A percentile compares a stretch with the other conserved stretches of the same genome.
phyloP scores from a whole-genome alignment of 2,329 filamentous ascomycete species.

The Venturia carpophila region DNA sequence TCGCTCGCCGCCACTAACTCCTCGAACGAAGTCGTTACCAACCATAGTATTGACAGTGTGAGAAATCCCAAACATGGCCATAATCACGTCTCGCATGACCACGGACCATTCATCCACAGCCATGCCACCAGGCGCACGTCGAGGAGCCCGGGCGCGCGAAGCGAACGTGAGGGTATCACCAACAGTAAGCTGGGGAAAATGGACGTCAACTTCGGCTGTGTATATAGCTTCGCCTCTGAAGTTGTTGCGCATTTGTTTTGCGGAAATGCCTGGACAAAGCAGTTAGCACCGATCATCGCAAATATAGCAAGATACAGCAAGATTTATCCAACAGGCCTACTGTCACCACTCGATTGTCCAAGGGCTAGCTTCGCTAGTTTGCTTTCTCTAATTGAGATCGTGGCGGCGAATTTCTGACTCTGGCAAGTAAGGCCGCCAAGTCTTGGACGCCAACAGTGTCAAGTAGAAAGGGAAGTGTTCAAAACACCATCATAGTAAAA shows the following conservation, averaged over 20 bases:
- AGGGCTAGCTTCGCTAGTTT: too few species aligned
- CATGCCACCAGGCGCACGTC: slow-evolving; percentile 52
- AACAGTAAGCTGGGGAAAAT: slow-evolving; percentile 69
- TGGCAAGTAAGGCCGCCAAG: background rate
- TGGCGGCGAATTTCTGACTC: too few species aligned
- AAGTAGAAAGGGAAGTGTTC: too few species aligned
- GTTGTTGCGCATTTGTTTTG: slow-evolving; percentile 66
- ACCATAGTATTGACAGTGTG: slow-evolving; percentile 67
- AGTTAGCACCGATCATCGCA: background rate
- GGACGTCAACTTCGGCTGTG: slow-evolving; percentile 74
- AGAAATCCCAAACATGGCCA: slow-evolving; percentile 67
- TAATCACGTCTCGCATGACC: slow-evolving; percentile 62
- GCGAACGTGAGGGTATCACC: slow-evolving; percentile 75
- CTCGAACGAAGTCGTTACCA: slow-evolving; percentile 67
- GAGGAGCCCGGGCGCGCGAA: slow-evolving; percentile 59
- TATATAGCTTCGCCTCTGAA: slow-evolving; percentile 84
- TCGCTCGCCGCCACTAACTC: slow-evolving; percentile 69
- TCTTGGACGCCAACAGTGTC: background rate
- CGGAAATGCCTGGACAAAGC: slow-evolving; percentile 45
- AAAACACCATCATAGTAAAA: too few species aligned
- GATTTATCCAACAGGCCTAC: background rate
- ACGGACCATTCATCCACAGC: slow-evolving; percentile 47
- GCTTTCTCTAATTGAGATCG: too few species aligned
- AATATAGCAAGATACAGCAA: slow-evolving; percentile 20
- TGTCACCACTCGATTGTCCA: too few species aligned